Base-by-base conservation (phyloP, 352 stramenopile genomes). In the Discostella stelligera region DNA sequence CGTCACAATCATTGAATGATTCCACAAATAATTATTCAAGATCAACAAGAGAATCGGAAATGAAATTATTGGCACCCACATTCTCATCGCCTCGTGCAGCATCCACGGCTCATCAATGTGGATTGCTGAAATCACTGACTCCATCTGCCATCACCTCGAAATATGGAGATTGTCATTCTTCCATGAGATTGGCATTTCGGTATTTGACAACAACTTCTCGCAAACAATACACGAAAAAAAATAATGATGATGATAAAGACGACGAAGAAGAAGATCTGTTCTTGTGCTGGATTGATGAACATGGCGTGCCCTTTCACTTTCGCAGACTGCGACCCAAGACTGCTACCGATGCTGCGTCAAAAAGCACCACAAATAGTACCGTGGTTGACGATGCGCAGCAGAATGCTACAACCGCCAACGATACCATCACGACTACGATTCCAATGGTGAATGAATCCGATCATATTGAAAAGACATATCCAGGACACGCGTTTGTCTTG, bases 401-500 rank as follows among this genome's bases (percentile, higher is more conserved):
- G 7, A 44, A 44, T 44, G 37, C 0, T 2, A 44, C 37, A 9
- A 41, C 32, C 32, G 4, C 32, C 32, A 41, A n/a, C 23, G n/a
- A 20, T 44, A 69, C 32, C 14, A 59, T 4, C 23, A 27, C 5
- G 16, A 23, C 3, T 50, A n/a, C 39, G 21, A 71, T 30, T n/a
- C 21, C 55, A 27, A 23, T 67, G 0, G 62, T 87, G 0, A 74
- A 74, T 41, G 62, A 74, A 27, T 70, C 58, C 25, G 80, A 86
- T 80, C 77, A 82, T 49, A 83, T 89, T 41, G 85, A 91, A 55
- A 69, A 61, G 60, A 86, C 79, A 0, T 72, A 41, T 53, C 59
- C 64, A 13, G 84, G 87, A 32, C 80, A 92, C 73, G 79, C 82
- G n/a, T 92, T 92, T 79, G 77, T 84, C 56, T 75, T 90, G 56